Evolutionary conservation across 2,329 filamentous ascomycete genomes (phyloP).

Genomic region (Paracoccidioides lutzii): DNA sequence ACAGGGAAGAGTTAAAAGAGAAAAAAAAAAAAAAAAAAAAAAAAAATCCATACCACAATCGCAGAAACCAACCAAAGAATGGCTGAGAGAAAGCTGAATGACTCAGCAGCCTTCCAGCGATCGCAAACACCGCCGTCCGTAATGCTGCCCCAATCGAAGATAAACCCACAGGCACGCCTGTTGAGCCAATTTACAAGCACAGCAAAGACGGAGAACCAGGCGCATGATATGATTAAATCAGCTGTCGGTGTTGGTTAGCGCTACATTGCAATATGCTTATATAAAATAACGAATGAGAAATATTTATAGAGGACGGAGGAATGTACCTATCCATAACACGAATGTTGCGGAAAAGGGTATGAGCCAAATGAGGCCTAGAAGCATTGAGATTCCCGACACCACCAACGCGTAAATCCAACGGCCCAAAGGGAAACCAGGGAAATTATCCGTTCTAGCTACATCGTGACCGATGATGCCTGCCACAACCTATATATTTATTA

Average conservation of each 20-base stretch:
- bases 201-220: slow-evolving; percentile 59
- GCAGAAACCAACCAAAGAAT: slow-evolving; percentile 57
- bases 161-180: slow-evolving; percentile 39
- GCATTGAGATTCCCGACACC: slow-evolving; percentile 54
- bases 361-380: slow-evolving; percentile 59
- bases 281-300: neutral
- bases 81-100: slow-evolving; percentile 59
- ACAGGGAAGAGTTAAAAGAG: neutral
- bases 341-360: slow-evolving; percentile 57
- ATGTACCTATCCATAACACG: slow-evolving; percentile 49
- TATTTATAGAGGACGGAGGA: slow-evolving; percentile 1
- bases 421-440: slow-evolving; percentile 41
- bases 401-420: slow-evolving; percentile 66
- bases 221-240: slow-evolving; percentile 54
- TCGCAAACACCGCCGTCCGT: slow-evolving; percentile 42
- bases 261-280: neutral
- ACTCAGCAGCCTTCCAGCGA: slow-evolving; percentile 57
- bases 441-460: slow-evolving; percentile 39
- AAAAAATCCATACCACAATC: slow-evolving; percentile 33
- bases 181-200: slow-evolving; percentile 48
- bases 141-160: slow-evolving; percentile 50
- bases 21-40: neutral
- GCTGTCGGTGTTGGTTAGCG: slow-evolving; percentile 22
- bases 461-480: slow-evolving; percentile 57
- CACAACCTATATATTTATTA: slow-evolving; percentile 33